These are phyloP conservation scores for Theobroma cacao DNA, from an alignment of 345 rosid genomes.

Conservation along the genomic window DNA sequence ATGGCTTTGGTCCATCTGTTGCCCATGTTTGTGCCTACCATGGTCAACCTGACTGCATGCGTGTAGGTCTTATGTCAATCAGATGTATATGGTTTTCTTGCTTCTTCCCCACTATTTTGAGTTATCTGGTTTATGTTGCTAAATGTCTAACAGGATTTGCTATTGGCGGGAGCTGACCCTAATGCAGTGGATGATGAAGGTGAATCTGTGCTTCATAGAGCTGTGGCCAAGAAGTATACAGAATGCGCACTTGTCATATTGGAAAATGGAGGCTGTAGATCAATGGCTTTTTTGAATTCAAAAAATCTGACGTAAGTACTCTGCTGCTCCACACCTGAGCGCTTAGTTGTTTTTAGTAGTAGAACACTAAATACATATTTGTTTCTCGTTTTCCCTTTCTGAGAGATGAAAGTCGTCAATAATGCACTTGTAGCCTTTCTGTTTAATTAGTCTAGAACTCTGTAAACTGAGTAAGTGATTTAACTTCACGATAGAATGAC, in stretches of 20 bases:
- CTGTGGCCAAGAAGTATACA: constrained; percentile 81
- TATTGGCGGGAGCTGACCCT: constrained; percentile 98
- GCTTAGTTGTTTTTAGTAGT: not conserved
- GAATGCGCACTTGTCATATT: constrained; percentile 89
- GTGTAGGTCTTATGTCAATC: constrained; percentile 49
- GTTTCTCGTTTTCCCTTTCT: not conserved
- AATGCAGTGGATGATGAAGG: constrained; percentile 98
- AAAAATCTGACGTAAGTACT: constrained; percentile 75
- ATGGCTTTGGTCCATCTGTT: constrained; percentile 90
- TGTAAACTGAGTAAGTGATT: not conserved
- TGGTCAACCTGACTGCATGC: constrained; percentile 99
- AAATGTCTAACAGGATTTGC: constrained; percentile 61
- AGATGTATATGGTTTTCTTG: not conserved
- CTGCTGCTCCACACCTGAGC: not conserved
- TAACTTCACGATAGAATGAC: not conserved
- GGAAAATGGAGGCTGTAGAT: constrained; percentile 87
- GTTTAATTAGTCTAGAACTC: not conserved
- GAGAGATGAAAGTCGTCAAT: not conserved
- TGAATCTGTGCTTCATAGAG: constrained; percentile 93
- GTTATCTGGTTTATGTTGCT: constrained; percentile 11
- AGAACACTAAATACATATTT: not conserved
- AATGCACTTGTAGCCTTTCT: not conserved
- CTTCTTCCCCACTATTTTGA: not conserved
- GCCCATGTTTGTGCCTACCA: constrained; percentile 98
- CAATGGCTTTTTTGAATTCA: constrained; percentile 79